These are phyloP conservation scores for Clonostachys byssicola DNA, from an alignment of 2,329 filamentous ascomycete genomes.

Conservation along the genomic window DNA sequence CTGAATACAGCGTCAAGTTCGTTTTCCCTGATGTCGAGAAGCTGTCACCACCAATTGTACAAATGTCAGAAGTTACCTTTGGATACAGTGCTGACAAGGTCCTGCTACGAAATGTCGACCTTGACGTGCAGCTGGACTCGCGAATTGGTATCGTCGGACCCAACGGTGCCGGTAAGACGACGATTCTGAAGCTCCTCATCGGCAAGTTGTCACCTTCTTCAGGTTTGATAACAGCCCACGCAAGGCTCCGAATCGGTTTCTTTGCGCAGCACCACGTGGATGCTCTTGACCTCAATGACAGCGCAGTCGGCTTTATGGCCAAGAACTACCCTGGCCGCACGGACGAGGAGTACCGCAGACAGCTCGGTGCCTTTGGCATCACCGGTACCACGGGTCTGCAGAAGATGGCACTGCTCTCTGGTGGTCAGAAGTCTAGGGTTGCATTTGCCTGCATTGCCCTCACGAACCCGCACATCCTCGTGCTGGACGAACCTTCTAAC, in stretches of 20 bases:
- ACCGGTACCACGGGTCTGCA: constrained; percentile 96
- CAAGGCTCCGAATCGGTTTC: constrained; percentile 87
- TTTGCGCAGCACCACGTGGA: constrained; percentile 99
- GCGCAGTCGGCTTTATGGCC: constrained; percentile 94
- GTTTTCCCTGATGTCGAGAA: constrained; percentile 97
- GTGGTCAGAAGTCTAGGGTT: constrained; percentile 97
- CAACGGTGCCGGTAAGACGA: constrained; percentile 98
- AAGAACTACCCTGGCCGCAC: constrained; percentile 85
- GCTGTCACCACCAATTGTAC: constrained; percentile 92
- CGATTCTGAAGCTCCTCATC: constrained; percentile 95
- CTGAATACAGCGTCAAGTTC: constrained; percentile 95
- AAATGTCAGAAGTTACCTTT: constrained; percentile 91
- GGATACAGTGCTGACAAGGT: constrained; percentile 79
- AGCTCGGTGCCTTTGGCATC: constrained; percentile 84
- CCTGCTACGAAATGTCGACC: constrained; percentile 80
- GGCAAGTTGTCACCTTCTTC: constrained; percentile 72
- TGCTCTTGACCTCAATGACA: constrained; percentile 82
- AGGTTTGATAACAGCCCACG: constrained; percentile 83
- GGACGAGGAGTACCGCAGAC: constrained; percentile 94
- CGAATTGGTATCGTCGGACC: constrained; percentile 98
- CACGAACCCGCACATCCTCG: constrained; percentile 92
- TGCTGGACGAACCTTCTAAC: constrained; percentile 97
- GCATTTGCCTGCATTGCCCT: constrained; percentile 95
- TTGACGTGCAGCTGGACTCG: constrained; percentile 96
- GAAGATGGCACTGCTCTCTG: constrained; percentile 90